Evolutionary conservation across 768 basidiomycete genomes (phyloP).

Genomic region (Exidia glandulosa): DNA sequence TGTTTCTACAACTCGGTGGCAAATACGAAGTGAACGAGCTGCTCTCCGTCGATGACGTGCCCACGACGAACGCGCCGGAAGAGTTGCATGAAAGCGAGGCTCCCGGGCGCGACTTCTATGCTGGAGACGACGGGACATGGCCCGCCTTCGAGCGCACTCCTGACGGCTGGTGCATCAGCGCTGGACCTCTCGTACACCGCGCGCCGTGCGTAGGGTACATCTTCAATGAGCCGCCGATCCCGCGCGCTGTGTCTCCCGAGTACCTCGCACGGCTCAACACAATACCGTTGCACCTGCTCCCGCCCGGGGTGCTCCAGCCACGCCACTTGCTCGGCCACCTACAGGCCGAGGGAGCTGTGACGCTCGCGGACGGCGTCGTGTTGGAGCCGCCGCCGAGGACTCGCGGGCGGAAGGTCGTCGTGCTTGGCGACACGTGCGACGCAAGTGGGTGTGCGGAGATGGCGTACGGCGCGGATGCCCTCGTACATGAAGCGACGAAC

Average conservation of each 20-base stretch:
- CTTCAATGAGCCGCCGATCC: constrained; percentile 41
- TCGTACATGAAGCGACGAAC: too few relatives aligned
- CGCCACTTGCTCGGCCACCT: too few relatives aligned
- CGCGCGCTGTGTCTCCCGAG: constrained; percentile 5
- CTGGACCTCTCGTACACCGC: constrained; percentile 70
- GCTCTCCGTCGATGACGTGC: constrained; percentile 39
- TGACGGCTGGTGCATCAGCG: constrained; percentile 46
- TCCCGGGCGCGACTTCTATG: constrained; percentile 47
- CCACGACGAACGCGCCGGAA: constrained; percentile 34
- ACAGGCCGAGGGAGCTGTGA: too few relatives aligned
- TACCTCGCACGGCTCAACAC: constrained; percentile 9
- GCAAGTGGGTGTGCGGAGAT: too few relatives aligned
- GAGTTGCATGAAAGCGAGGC: constrained; percentile 52
- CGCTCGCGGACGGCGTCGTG: constrained; percentile 18
- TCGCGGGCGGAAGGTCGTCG: constrained; percentile 57
- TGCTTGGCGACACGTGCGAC: constrained; percentile 72
- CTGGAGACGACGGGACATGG: constrained; percentile 55
- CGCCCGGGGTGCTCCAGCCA: constrained; percentile 18
- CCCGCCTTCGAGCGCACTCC: constrained; percentile 30
- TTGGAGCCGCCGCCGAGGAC: constrained; percentile 16
- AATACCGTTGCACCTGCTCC: constrained; percentile 10
- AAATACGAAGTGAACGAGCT: constrained; percentile 74
- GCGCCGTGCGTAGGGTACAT: constrained; percentile 74
- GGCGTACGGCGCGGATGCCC: too few relatives aligned
- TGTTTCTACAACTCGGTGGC: constrained; percentile 46